phyloP scores from a whole-genome alignment of 345 rosid species.

The Eucalyptus pauciflora region DNA sequence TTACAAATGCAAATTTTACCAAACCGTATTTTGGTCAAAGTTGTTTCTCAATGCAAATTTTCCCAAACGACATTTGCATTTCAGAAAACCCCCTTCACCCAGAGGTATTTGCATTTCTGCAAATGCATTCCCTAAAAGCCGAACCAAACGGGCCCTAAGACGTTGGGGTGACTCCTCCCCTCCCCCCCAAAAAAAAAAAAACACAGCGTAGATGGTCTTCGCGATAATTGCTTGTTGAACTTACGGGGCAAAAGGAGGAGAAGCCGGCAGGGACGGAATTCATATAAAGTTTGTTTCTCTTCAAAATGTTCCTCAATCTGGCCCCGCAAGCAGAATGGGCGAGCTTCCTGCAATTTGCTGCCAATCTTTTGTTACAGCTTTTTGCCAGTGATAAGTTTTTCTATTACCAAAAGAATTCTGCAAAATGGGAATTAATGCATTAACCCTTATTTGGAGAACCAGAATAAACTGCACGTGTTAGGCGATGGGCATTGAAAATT shows the following conservation, averaged over 20 bases:
- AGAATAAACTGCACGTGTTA: background rate
- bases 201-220: no score
- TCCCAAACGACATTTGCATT: no score
- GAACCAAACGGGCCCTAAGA: no score
- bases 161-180: background rate
- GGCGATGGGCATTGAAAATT: background rate
- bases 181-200: no score
- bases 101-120: no score
- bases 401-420: background rate
- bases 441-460: background rate
- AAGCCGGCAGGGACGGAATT: background rate
- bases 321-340: background rate
- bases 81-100: no score
- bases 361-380: background rate
- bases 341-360: background rate
- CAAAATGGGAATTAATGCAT: background rate
- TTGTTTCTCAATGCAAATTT: no score
- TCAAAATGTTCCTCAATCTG: background rate
- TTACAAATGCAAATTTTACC: no score
- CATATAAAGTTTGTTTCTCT: slow-evolving; percentile 11
- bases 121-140: no score
- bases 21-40: no score
- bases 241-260: background rate
- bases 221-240: background rate
- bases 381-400: background rate